Base-by-base conservation (phyloP, 352 stramenopile species). In the Globisporangium iwayamae region DNA sequence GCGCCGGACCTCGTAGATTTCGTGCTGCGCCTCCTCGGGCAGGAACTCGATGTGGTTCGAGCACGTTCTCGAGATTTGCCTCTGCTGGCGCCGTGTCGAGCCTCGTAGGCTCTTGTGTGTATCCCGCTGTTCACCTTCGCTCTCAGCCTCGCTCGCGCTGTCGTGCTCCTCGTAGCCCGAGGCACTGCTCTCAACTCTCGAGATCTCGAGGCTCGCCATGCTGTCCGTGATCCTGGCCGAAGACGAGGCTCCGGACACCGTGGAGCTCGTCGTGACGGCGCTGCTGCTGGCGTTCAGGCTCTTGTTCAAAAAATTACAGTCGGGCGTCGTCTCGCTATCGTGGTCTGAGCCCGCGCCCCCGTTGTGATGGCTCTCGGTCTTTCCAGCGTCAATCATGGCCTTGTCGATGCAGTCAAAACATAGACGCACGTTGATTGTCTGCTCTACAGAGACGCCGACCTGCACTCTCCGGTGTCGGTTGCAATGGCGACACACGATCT, bases 401-500 rank as follows among this genome's bases (percentile, higher is more conserved):
- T 89, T 89, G 68, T 90, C 83, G 53, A 94, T 82, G 61, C 85
- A 94, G 59, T 90, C 80, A 9, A 91, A 85, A 69, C 85, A 94
- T 13, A 94, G 75, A 11, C 80, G 79, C 13, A 81, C 78, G 10
- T 67, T 76, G 22, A 80, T 63, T 6, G 50, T 53, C 43, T 56
- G 62, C 63, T 77, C 71, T 28, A 81, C 47, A 0, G 62, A 68
- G 6, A 65, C 39, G 0, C 67, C 71, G 7, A 81, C 71, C 20
- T 73, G 70, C 6, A 94, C 83, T 22, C 75, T 73, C 41, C 83
- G 76, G 45, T 83, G 76, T 8, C 74, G 69, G 47, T 89, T 91
- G 72, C 87, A 96, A 14, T 69, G 75, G 57, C 74, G 83, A 63
- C 87, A 96, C 16, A 94, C 78, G 25, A 96, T 73, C 32, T 93